Percentiles rank a stretch among this genome's conserved stretches.
Conservation (phyloP, 2,329 filamentous ascomycete species). For the Drechslerella dactyloides region DNA sequence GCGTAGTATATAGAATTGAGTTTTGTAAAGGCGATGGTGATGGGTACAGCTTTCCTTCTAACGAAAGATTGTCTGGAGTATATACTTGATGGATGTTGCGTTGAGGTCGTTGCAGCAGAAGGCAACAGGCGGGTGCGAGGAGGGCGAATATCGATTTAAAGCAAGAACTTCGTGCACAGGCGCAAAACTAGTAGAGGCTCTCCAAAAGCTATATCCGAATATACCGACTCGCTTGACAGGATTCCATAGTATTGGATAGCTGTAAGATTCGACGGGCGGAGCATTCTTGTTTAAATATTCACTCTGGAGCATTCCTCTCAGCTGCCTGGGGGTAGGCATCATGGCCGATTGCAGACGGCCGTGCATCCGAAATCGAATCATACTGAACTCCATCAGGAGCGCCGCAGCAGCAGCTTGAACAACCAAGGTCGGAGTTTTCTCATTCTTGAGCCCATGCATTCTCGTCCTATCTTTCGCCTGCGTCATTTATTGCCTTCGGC, state of each 20-base stretch:
- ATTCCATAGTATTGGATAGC: background rate
- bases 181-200: background rate
- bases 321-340: background rate
- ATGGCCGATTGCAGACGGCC: constrained; percentile 4
- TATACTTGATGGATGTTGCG: background rate
- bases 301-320: background rate
- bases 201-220: background rate
- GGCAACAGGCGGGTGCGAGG: too few species aligned
- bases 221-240: background rate
- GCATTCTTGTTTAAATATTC: constrained; percentile 10
- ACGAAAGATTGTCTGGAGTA: background rate
- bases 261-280: background rate
- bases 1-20: background rate
- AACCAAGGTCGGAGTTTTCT: constrained; percentile 4
- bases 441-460: constrained; percentile 1
- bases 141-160: constrained; percentile 2
- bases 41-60: too few species aligned
- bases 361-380: background rate
- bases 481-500: constrained; percentile 17
- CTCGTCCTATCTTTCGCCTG: constrained; percentile 10
- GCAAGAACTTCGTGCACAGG: background rate
- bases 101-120: background rate
- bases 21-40: background rate
- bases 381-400: background rate
- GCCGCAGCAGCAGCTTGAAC: background rate